phyloP scores from a whole-genome alignment of 768 basidiomycete genomes.

The Agaricus bisporus region DNA sequence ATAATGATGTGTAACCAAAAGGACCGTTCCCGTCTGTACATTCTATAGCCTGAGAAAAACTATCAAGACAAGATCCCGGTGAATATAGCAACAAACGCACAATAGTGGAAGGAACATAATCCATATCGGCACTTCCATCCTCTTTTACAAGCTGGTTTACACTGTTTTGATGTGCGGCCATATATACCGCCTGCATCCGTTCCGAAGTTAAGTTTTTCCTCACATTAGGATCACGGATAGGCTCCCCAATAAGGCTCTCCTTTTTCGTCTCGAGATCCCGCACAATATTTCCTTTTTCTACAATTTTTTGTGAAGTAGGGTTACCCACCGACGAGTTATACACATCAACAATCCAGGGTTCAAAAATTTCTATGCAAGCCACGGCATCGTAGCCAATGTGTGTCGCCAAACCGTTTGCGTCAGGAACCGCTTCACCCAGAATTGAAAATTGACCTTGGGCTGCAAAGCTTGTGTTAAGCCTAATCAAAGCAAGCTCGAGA shows the following conservation, averaged over 20 bases:
- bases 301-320: slow-evolving; percentile 25
- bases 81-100: slow-evolving; percentile 17
- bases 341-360: slow-evolving; percentile 34
- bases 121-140: slow-evolving; percentile 28
- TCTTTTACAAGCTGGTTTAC: slow-evolving; percentile 34
- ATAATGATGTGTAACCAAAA: slow-evolving; percentile 32
- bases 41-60: slow-evolving; percentile 24
- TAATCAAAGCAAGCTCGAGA: slow-evolving; percentile 28
- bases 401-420: slow-evolving; percentile 21
- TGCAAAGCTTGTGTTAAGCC: slow-evolving; percentile 29
- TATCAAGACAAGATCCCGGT: background rate
- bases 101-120: slow-evolving; percentile 35
- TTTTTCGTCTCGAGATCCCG: slow-evolving; percentile 14
- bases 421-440: slow-evolving; percentile 16
- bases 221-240: slow-evolving; percentile 15
- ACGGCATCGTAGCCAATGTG: slow-evolving; percentile 34
- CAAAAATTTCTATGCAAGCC: slow-evolving; percentile 32
- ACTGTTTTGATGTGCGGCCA: slow-evolving; percentile 29
- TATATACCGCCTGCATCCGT: slow-evolving; percentile 19
- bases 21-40: slow-evolving; percentile 31
- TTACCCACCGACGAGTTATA: slow-evolving; percentile 27
- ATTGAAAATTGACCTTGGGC: slow-evolving; percentile 24
- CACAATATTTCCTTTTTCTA: slow-evolving; percentile 23
- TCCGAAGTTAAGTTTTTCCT: slow-evolving; percentile 24
- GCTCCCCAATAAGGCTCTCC: slow-evolving; percentile 18